phyloP scores from a whole-genome alignment of 768 basidiomycete species.

The Termitomyces sp. region DNA sequence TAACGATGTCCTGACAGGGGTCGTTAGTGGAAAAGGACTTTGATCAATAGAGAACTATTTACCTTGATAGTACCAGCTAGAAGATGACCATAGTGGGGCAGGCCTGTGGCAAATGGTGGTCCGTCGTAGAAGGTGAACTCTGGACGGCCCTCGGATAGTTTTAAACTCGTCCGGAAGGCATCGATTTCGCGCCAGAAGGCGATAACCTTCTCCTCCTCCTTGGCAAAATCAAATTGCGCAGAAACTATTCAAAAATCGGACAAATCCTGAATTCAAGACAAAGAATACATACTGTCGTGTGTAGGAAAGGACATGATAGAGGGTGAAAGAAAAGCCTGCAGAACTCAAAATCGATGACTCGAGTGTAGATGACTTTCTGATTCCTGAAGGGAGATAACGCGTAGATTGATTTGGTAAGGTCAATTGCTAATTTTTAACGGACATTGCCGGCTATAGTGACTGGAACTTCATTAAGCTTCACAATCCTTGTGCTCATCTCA shows the following conservation, averaged over 20 bases:
- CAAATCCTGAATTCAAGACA: constrained; percentile 7
- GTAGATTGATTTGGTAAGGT: constrained; percentile 12
- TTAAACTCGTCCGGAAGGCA: constrained; percentile 92
- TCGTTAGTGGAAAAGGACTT: neutral
- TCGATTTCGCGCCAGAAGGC: constrained; percentile 95
- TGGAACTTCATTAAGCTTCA: no score
- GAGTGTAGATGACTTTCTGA: constrained; percentile 5
- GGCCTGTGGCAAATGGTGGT: constrained; percentile 93
- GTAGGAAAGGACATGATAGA: constrained; percentile 56
- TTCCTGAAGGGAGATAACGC: constrained; percentile 13
- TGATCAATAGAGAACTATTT: neutral
- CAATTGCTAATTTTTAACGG: constrained; percentile 10
- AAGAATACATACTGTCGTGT: constrained; percentile 61
- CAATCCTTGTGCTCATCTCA: no score
- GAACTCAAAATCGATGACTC: constrained; percentile 9
- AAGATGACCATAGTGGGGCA: constrained; percentile 95
- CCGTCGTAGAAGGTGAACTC: constrained; percentile 96
- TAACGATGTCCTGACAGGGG: constrained; percentile 85
- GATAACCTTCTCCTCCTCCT: constrained; percentile 88
- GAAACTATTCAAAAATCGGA: constrained; percentile 47
- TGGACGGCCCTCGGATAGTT: constrained; percentile 86
- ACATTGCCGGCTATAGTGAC: constrained; percentile 12
- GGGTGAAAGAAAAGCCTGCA: constrained; percentile 1
- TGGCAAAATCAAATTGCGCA: constrained; percentile 74
- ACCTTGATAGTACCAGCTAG: constrained; percentile 94